Conservation (phyloP, 1,284 basidiomycete species). For the Ustilago lituana region DNA sequence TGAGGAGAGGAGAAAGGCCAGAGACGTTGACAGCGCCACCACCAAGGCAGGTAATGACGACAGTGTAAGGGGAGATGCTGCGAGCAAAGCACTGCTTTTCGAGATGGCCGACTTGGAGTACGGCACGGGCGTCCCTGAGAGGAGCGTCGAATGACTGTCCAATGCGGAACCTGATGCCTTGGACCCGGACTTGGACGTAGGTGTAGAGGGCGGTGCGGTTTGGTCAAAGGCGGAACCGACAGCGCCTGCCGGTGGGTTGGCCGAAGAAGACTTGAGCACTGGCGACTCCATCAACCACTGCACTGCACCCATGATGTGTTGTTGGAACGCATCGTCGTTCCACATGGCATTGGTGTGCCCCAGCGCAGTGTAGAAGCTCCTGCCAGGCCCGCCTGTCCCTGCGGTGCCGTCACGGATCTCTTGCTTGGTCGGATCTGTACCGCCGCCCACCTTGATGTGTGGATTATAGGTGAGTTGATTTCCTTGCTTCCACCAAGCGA, state of each 20-base stretch:
- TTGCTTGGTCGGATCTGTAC: slow-evolving; percentile 44
- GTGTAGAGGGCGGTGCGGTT: background rate
- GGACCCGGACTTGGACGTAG: too few relatives aligned
- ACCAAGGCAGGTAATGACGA: slow-evolving; percentile 1
- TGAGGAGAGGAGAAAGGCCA: slow-evolving; percentile 1
- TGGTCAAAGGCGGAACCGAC: slow-evolving; percentile 32
- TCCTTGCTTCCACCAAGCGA: slow-evolving; percentile 61
- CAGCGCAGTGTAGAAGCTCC: slow-evolving; percentile 54
- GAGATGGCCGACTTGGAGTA: slow-evolving; percentile 35
- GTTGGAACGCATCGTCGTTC: slow-evolving; percentile 43
- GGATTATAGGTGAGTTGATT: slow-evolving; percentile 43
- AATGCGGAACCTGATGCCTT: background rate
- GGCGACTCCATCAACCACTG: slow-evolving; percentile 54
- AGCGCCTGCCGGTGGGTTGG: slow-evolving; percentile 12
- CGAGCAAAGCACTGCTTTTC: slow-evolving; percentile 1
- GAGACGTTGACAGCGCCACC: background rate
- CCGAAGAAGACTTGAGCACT: slow-evolving; percentile 25
- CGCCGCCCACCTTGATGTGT: slow-evolving; percentile 46
- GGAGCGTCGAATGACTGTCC: slow-evolving; percentile 13
- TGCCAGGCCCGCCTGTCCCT: slow-evolving; percentile 48
- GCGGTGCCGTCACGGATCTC: slow-evolving; percentile 40
- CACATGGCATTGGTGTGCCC: slow-evolving; percentile 55
- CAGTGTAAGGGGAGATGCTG: background rate
- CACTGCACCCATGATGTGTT: slow-evolving; percentile 54
- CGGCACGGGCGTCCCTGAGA: slow-evolving; percentile 32